These are phyloP conservation scores for Brachypodium distachyon DNA, from an alignment of 202 grass and related monocot species.

Conservation along the genomic window DNA sequence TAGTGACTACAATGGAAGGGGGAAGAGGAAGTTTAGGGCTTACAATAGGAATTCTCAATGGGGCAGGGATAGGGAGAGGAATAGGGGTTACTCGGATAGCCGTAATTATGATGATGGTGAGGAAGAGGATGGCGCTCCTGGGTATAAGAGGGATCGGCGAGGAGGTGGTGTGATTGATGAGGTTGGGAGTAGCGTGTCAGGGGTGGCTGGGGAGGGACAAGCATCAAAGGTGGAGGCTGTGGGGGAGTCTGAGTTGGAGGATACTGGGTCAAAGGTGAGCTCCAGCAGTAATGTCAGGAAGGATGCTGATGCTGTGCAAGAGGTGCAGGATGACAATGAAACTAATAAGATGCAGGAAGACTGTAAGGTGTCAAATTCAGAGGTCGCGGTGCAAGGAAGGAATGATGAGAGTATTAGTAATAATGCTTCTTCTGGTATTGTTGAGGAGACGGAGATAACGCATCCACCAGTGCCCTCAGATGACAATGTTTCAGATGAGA, in stretches of 20 bases:
- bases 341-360: constrained; percentile 51
- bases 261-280: constrained; percentile 78
- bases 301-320: constrained; percentile 15
- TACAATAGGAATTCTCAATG: constrained; percentile 56
- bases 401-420: constrained; percentile 25
- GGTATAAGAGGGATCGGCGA: constrained; percentile 56
- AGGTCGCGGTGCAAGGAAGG: constrained; percentile 29
- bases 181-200: constrained; percentile 64
- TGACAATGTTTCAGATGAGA: constrained; percentile 15
- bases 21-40: constrained; percentile 48
- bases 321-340: constrained; percentile 33
- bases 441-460: constrained; percentile 17
- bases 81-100: constrained; percentile 41
- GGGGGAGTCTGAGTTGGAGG: constrained; percentile 76
- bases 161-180: constrained; percentile 40
- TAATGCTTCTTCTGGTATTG: constrained; percentile 17
- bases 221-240: constrained; percentile 45
- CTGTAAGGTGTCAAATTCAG: constrained; percentile 33
- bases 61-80: constrained; percentile 52
- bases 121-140: constrained; percentile 55
- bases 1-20: constrained; percentile 31
- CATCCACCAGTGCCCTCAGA: constrained; percentile 3
- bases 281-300: constrained; percentile 42
- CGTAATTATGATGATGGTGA: constrained; percentile 46
- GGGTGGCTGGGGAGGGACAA: constrained; percentile 41